Conservation (phyloP, 1,139 yeast genomes). For the Suhomyces panamericanus region DNA sequence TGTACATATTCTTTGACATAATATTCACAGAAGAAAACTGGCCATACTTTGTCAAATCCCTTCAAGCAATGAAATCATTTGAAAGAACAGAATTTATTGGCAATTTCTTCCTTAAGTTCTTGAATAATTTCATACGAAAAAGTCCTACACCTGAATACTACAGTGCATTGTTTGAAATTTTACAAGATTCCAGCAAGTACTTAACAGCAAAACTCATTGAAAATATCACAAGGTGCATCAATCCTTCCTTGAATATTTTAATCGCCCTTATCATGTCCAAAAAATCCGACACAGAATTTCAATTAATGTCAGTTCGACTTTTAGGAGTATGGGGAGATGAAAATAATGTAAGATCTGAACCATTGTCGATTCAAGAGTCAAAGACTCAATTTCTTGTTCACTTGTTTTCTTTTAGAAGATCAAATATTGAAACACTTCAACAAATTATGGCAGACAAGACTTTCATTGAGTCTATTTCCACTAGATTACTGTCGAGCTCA, state of each 20-base stretch:
- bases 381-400: constrained; percentile 37
- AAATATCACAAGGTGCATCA: constrained; percentile 17
- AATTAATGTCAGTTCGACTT: constrained; percentile 14
- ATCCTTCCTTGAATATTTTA: constrained; percentile 17
- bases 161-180: constrained; percentile 1
- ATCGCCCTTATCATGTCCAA: constrained; percentile 17
- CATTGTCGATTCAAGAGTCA: constrained; percentile 35
- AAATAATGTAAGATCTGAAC: constrained; percentile 29
- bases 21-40: constrained; percentile 25
- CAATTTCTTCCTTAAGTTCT: constrained; percentile 13
- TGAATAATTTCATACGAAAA: not conserved
- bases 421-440: constrained; percentile 15
- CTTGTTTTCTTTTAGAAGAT: constrained; percentile 24
- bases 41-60: constrained; percentile 20
- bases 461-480: constrained; percentile 46
- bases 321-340: constrained; percentile 35
- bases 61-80: constrained; percentile 26
- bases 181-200: constrained; percentile 6
- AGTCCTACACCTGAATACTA: not conserved
- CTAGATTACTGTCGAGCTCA: constrained; percentile 46
- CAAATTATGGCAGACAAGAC: constrained; percentile 25
- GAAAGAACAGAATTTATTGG: constrained; percentile 26
- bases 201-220: constrained; percentile 23
- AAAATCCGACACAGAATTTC: not conserved
- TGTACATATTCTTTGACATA: constrained; percentile 23